Evolutionary conservation across 164 flowering plant genomes (phyloP).

Genomic region (Aristolochia contorta): DNA sequence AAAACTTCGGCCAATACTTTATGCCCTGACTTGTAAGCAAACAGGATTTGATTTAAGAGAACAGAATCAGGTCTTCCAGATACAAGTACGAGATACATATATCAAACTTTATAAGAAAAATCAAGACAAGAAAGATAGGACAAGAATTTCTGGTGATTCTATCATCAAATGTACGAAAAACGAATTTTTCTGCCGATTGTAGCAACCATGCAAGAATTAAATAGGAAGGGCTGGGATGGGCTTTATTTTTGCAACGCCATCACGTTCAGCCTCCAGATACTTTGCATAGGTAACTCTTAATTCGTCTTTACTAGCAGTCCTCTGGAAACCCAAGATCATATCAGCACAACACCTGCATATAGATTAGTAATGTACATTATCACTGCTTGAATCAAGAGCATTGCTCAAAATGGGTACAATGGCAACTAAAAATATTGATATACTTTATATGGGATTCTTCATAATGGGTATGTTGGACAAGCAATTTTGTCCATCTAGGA

Average conservation of each 20-base stretch:
- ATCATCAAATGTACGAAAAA: too few relatives aligned
- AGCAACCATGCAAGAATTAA: slow-evolving; percentile 6
- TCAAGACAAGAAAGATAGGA: too few relatives aligned
- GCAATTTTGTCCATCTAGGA: slow-evolving; percentile 77
- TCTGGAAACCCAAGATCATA: slow-evolving; percentile 57
- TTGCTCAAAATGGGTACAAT: background rate
- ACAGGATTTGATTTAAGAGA: too few relatives aligned
- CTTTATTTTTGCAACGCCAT: slow-evolving; percentile 48
- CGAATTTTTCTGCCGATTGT: too few relatives aligned
- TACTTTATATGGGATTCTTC: slow-evolving; percentile 60
- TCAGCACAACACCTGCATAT: slow-evolving; percentile 50
- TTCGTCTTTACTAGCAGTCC: slow-evolving; percentile 32
- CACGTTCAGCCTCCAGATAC: slow-evolving; percentile 26
- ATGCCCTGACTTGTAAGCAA: too few relatives aligned
- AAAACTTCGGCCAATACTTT: too few relatives aligned
- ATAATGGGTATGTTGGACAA: slow-evolving; percentile 49
- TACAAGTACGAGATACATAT: too few relatives aligned
- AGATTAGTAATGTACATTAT: background rate
- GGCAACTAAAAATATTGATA: background rate
- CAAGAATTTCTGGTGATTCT: too few relatives aligned
- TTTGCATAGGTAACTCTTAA: slow-evolving; percentile 68
- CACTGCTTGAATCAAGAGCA: background rate
- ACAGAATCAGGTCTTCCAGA: too few relatives aligned
- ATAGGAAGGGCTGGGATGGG: slow-evolving; percentile 44
- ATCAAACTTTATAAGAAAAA: too few relatives aligned